Conservation (phyloP, 2,329 filamentous ascomycete genomes). For the Scedosporium dehoogii region DNA sequence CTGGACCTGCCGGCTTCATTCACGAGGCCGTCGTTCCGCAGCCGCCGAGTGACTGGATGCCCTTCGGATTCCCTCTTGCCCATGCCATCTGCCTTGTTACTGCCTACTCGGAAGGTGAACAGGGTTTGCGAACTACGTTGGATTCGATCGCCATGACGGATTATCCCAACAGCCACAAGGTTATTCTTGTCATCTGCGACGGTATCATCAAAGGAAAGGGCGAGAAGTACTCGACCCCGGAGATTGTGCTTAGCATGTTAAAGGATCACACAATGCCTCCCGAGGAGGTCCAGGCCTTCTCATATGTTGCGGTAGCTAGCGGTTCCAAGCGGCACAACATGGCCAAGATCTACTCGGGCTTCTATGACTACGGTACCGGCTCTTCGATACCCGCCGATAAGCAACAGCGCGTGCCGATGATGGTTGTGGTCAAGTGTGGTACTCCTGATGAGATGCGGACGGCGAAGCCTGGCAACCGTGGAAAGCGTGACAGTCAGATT, state of each 20-base stretch:
- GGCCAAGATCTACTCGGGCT: slow-evolving; percentile 96
- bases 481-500: slow-evolving; percentile 98
- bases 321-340: slow-evolving; percentile 98
- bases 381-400: slow-evolving; percentile 73
- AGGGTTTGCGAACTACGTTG: slow-evolving; percentile 84
- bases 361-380: slow-evolving; percentile 87
- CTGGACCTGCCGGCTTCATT: slow-evolving; percentile 86
- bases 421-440: slow-evolving; percentile 90
- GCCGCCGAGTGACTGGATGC: slow-evolving; percentile 93
- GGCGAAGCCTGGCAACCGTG: slow-evolving; percentile 89
- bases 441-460: slow-evolving; percentile 75
- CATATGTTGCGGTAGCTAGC: slow-evolving; percentile 91
- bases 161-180: slow-evolving; percentile 98
- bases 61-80: slow-evolving; percentile 88
- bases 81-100: slow-evolving; percentile 93
- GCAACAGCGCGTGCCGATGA: slow-evolving; percentile 96
- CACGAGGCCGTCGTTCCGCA: slow-evolving; percentile 94
- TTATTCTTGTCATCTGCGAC: slow-evolving; percentile 92
- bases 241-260: slow-evolving; percentile 88
- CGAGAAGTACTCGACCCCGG: slow-evolving; percentile 76
- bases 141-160: slow-evolving; percentile 97
- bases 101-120: slow-evolving; percentile 90
- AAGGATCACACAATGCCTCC: slow-evolving; percentile 73
- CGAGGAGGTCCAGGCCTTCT: slow-evolving; percentile 80
- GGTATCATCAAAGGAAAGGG: slow-evolving; percentile 96